phyloP scores from a whole-genome alignment of 805 yeast species.

The Ogataea angusta region DNA sequence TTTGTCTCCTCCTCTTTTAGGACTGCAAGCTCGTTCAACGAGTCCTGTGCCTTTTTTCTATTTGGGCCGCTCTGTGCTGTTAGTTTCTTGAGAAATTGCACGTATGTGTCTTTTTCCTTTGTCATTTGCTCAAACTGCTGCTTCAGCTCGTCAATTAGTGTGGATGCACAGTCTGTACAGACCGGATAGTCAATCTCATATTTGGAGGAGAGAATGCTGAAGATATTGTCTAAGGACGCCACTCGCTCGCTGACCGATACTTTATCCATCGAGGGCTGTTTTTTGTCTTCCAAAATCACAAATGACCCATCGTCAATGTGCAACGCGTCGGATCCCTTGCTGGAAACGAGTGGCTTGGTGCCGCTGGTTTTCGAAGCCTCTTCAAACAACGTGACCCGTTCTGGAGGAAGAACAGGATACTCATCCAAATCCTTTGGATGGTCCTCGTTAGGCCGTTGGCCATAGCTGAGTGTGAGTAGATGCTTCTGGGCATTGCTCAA shows the following conservation, averaged over 20 bases:
- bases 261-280: constrained; percentile 19
- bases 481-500: constrained; percentile 54
- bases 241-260: constrained; percentile 35
- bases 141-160: constrained; percentile 61
- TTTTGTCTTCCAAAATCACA: constrained; percentile 24
- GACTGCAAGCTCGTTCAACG: constrained; percentile 43
- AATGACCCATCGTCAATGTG: constrained; percentile 29
- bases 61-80: constrained; percentile 51
- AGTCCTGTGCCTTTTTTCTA: constrained; percentile 40
- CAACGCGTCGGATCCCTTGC: constrained; percentile 10
- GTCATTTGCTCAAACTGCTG: constrained; percentile 67
- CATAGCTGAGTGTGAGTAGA: constrained; percentile 40
- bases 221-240: constrained; percentile 58
- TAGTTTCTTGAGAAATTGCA: constrained; percentile 67
- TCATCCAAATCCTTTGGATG: constrained; percentile 20
- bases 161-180: constrained; percentile 78
- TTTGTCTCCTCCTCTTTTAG: constrained; percentile 40
- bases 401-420: constrained; percentile 35
- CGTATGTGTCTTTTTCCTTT: constrained; percentile 74
- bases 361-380: constrained; percentile 28
- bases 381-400: constrained; percentile 37
- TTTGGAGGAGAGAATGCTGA: constrained; percentile 71
- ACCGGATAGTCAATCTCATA: constrained; percentile 83
- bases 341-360: constrained; percentile 21
- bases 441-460: constrained; percentile 24